Base-by-base conservation (phyloP, 441 rosid genomes). In the Populus hybrid region DNA sequence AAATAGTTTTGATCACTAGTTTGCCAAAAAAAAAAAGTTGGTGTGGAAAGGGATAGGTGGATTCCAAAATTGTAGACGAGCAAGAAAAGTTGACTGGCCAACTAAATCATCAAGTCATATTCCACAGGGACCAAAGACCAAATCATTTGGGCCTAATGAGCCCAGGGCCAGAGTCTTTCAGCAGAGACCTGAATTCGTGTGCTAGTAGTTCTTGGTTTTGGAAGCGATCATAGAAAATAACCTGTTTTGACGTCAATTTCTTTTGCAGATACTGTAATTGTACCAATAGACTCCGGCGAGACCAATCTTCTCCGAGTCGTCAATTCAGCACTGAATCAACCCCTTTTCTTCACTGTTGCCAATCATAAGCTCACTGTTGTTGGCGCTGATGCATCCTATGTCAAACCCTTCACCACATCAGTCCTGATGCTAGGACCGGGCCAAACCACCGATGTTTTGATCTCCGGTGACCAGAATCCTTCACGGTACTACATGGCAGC, bases 371-470 rank as follows among this genome's bases (percentile, higher is more conserved):
- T 94, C 75, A 92, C 94, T 0, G 98, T 94, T 10, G 97, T 94
- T 3, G 93, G 91, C 7, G 98, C 94, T 0, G 98, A 94, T 73
- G 95, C 94, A 2, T 84, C 92, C 18, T 94, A 94, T 81, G 32
- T 79, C 34, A 94, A 90, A 76, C 97, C 93, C 30, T 92, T 94
- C 87, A 86, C 94, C 59, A 91, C 93, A 28, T 82, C 84, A 0
- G 95, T 94, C 65, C 82, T 94, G n/a, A 83, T 90, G 92, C 75
- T 94, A 9, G 98, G 97, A 34, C 97, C 98, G 0, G 95, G 98
- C 21, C 97, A 94, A 79, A 94, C 98, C 73, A 94, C 98, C 0
- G 97, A 94, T 26, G 93, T 94, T 53, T 79, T 94, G 34, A 83
- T 94, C 87, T 75, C 73, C 2, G 98, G 92, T 0, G 80, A 92